Percentiles rank a stretch among this genome's conserved stretches.
Evolutionary conservation across 2,329 filamentous ascomycete species (phyloP).

Genomic region (Sclerotinia glacialis): DNA sequence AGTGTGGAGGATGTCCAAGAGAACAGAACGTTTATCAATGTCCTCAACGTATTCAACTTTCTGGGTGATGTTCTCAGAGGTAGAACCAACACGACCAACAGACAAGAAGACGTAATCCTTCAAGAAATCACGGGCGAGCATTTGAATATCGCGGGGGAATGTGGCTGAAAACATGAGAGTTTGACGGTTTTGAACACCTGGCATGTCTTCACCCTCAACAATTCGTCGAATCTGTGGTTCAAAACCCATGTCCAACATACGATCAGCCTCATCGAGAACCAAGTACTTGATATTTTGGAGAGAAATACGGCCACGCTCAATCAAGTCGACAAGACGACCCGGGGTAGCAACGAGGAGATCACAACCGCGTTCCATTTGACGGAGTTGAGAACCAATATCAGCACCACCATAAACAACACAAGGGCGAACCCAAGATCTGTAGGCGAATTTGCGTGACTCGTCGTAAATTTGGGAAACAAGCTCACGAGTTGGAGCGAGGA

Average conservation of each 20-base stretch:
- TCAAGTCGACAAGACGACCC: conserved; percentile 94
- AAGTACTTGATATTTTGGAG: conserved; percentile 99
- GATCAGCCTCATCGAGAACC: conserved; percentile 97
- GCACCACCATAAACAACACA: conserved; percentile 99
- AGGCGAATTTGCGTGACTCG: conserved; percentile 95
- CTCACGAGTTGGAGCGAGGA: conserved; percentile 95
- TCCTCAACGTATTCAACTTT: conserved; percentile 98
- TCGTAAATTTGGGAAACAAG: conserved; percentile 98
- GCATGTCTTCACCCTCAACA: conserved; percentile 98
- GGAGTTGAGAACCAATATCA: conserved; percentile 96
- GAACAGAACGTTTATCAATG: conserved; percentile 92
- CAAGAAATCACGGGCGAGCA: conserved; percentile 97
- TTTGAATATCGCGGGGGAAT: conserved; percentile 98
- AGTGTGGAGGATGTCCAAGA: conserved; percentile 95
- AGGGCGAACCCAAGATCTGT: conserved; percentile 97
- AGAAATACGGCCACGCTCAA: conserved; percentile 97
- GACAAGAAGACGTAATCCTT: conserved; percentile 99
- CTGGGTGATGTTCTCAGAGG: conserved; percentile 99
- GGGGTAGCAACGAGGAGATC: conserved; percentile 96
- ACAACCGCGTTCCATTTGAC: conserved; percentile 95
- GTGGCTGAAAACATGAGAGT: conserved; percentile 99
- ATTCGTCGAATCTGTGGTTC: conserved; percentile 99
- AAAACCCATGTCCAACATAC: conserved; percentile 99
- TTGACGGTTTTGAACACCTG: conserved; percentile 75
- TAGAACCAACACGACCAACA: conserved; percentile 96